phyloP scores from a whole-genome alignment of 257 asterid species.

The Primulina tabacum region DNA sequence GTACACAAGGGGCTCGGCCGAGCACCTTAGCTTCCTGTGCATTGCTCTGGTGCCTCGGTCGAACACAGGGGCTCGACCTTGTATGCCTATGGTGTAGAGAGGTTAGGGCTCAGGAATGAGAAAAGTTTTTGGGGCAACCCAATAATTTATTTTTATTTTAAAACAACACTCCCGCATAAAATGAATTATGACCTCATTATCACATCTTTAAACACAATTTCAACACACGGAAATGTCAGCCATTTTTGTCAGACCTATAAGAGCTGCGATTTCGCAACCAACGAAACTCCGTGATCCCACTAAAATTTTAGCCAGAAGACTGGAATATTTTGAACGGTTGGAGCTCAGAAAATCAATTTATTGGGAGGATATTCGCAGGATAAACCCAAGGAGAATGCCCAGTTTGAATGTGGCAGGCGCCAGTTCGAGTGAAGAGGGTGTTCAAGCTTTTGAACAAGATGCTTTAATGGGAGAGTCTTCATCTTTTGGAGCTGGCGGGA shows the following conservation, averaged over 20 bases:
- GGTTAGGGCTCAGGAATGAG: no score
- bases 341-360: conserved; percentile 27
- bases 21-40: no score
- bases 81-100: no score
- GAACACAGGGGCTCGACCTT: no score
- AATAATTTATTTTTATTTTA: no score
- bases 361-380: conserved; percentile 10
- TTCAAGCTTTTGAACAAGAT: conserved; percentile 49
- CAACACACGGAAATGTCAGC: conserved; percentile 34
- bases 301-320: conserved; percentile 23
- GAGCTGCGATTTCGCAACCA: conserved; percentile 18
- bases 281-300: conserved; percentile 22
- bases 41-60: no score
- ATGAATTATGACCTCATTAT: no score
- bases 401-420: conserved; percentile 24
- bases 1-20: no score
- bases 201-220: neutral
- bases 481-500: conserved; percentile 27
- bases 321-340: conserved; percentile 24
- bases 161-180: no score
- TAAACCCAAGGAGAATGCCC: conserved; percentile 26
- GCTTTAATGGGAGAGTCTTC: conserved; percentile 37
- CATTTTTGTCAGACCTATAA: conserved; percentile 26
- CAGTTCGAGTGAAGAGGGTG: conserved; percentile 32
- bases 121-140: no score